phyloP scores from a whole-genome alignment of 805 yeast genomes.

The Saccharomycopsis fodiens region DNA sequence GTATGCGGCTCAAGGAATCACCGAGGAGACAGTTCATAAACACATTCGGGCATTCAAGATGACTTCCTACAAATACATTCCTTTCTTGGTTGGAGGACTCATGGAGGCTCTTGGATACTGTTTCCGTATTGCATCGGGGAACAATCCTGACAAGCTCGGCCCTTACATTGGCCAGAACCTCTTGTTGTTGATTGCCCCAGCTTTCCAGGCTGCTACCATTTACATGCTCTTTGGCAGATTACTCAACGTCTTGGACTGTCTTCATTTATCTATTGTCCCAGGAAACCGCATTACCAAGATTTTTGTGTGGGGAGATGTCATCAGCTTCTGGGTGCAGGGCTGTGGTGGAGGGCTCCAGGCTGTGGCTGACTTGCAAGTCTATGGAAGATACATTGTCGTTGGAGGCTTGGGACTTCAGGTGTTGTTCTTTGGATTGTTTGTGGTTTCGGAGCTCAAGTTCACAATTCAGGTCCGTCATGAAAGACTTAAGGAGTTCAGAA shows the following conservation, averaged over 20 bases:
- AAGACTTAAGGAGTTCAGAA: background rate
- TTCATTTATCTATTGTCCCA: constrained; percentile 22
- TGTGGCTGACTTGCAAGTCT: background rate
- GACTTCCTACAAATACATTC: constrained; percentile 16
- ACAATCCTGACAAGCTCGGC: constrained; percentile 11
- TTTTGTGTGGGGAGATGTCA: constrained; percentile 29
- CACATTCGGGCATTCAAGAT: background rate
- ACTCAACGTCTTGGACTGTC: constrained; percentile 21
- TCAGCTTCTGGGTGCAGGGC: constrained; percentile 27
- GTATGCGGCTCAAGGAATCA: background rate
- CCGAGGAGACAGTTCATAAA: background rate
- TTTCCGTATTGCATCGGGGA: constrained; percentile 22
- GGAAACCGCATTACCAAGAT: constrained; percentile 24
- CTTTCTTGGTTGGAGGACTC: constrained; percentile 25
- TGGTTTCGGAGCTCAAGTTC: constrained; percentile 16
- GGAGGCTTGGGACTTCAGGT: constrained; percentile 29
- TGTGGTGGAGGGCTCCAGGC: constrained; percentile 29
- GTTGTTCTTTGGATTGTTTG: constrained; percentile 26
- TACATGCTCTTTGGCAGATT: constrained; percentile 29
- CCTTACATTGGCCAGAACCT: constrained; percentile 26
- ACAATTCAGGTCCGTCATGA: constrained; percentile 4
- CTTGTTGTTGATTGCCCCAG: constrained; percentile 27
- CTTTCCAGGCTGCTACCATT: constrained; percentile 28
- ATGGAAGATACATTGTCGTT: constrained; percentile 25
- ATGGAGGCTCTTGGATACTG: constrained; percentile 26